Conservation (phyloP, 1,139 yeast species). For the Wickerhamomyces sp. region DNA sequence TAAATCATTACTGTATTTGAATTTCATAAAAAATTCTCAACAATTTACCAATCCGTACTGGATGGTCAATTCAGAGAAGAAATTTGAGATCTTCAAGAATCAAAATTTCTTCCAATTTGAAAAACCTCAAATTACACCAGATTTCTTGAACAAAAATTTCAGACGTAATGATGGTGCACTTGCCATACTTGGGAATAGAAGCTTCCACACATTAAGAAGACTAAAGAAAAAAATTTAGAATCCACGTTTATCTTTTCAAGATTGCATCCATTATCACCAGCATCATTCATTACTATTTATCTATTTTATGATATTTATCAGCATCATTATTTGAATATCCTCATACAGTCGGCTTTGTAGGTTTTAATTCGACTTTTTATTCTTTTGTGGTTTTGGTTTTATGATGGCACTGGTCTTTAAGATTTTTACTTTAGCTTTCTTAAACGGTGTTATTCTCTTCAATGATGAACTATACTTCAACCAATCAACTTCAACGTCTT, state of each 20-base stretch:
- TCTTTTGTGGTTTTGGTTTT: conserved; percentile 19
- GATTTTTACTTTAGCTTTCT: conserved; percentile 32
- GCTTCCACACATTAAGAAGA: neutral
- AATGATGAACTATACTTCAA: conserved; percentile 30
- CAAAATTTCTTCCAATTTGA: neutral
- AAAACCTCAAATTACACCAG: neutral
- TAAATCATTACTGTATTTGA: conserved; percentile 43
- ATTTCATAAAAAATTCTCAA: conserved; percentile 4
- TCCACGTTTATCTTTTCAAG: neutral
- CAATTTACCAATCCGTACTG: neutral
- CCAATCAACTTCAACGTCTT: conserved; percentile 43
- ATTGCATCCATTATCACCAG: too few species aligned
- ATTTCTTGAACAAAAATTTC: neutral
- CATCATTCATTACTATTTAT: too few species aligned
- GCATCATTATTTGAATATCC: too few species aligned
- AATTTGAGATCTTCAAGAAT: neutral
- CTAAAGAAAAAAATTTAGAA: neutral
- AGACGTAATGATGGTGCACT: too few species aligned
- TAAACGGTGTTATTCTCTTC: conserved; percentile 24
- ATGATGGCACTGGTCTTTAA: conserved; percentile 36
- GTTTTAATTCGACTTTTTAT: conserved; percentile 20
- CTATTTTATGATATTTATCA: too few species aligned
- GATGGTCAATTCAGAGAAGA: neutral
- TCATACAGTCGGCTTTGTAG: too few species aligned
- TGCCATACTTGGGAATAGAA: neutral